These are phyloP conservation scores for Geranium brycei DNA, from an alignment of 345 rosid species.

Conservation along the genomic window DNA sequence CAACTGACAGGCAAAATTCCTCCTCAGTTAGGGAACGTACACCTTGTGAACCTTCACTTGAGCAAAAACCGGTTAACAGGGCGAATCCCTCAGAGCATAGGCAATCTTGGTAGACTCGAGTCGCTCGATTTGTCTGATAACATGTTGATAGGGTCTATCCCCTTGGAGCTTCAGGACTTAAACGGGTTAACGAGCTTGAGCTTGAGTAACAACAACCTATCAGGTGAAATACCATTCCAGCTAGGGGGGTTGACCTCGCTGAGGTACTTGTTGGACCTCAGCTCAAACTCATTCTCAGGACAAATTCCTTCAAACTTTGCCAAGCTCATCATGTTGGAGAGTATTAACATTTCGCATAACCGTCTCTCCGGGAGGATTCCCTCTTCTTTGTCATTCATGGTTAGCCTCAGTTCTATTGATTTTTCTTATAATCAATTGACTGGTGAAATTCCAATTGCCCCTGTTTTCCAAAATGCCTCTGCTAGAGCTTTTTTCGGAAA, in stretches of 20 bases:
- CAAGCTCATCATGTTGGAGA: background rate
- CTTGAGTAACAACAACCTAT: conserved; percentile 11
- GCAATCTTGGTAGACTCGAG: conserved; percentile 6
- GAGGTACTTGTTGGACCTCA: background rate
- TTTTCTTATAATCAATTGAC: background rate
- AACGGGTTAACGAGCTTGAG: conserved; percentile 5
- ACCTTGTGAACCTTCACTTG: conserved; percentile 8
- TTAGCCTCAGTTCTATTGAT: background rate
- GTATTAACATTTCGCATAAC: background rate
- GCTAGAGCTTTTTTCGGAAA: background rate
- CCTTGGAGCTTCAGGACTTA: conserved; percentile 16
- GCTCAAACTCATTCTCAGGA: background rate
- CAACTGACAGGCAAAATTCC: conserved; percentile 21
- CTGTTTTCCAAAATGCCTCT: background rate
- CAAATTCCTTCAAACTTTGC: background rate
- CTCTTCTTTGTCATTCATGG: background rate
- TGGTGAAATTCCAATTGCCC: background rate
- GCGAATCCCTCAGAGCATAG: conserved; percentile 10
- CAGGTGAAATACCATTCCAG: conserved; percentile 9
- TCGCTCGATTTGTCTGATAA: conserved; percentile 16
- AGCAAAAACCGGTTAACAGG: conserved; percentile 16
- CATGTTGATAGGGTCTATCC: conserved; percentile 19
- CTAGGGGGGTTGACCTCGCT: background rate
- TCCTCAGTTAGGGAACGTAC: conserved; percentile 12
- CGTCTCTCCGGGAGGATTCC: background rate